These are phyloP conservation scores for Colletotrichum australisinense DNA, from an alignment of 2,329 filamentous ascomycete genomes.

Conservation along the genomic window DNA sequence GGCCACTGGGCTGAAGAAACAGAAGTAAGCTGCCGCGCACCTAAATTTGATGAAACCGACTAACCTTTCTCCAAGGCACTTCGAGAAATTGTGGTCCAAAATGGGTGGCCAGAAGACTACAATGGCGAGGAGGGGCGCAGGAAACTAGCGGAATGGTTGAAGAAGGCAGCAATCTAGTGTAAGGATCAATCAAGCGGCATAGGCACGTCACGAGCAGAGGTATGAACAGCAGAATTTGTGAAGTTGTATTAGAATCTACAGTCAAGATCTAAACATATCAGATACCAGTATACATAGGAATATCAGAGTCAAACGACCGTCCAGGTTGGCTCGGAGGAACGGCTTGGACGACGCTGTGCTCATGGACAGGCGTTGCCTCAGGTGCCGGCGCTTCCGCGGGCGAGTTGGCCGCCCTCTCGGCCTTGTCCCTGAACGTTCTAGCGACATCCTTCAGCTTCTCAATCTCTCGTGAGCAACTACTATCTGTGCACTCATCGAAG, in stretches of 20 bases:
- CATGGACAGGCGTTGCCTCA: background rate
- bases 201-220: background rate
- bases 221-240: background rate
- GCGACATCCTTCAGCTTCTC: slow-evolving; percentile 11
- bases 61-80: background rate
- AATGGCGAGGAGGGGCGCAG: background rate
- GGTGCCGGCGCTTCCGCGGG: slow-evolving; percentile 3
- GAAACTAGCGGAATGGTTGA: background rate
- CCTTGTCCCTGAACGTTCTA: slow-evolving; percentile 11
- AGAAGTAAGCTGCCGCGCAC: background rate
- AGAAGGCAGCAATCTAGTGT: background rate
- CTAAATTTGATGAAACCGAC: too few relatives aligned
- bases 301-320: slow-evolving; percentile 1
- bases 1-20: background rate
- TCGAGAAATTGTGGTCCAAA: background rate
- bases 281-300: background rate
- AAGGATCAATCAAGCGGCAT: background rate
- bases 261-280: background rate
- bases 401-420: background rate
- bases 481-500: slow-evolving; percentile 1
- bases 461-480: slow-evolving; percentile 2
- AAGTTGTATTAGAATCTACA: background rate
- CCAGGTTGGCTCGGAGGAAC: background rate
- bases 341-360: background rate
- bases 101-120: background rate